phyloP scores from a whole-genome alignment of 2,329 filamentous ascomycete species.

The Calonectria fujianensis region DNA sequence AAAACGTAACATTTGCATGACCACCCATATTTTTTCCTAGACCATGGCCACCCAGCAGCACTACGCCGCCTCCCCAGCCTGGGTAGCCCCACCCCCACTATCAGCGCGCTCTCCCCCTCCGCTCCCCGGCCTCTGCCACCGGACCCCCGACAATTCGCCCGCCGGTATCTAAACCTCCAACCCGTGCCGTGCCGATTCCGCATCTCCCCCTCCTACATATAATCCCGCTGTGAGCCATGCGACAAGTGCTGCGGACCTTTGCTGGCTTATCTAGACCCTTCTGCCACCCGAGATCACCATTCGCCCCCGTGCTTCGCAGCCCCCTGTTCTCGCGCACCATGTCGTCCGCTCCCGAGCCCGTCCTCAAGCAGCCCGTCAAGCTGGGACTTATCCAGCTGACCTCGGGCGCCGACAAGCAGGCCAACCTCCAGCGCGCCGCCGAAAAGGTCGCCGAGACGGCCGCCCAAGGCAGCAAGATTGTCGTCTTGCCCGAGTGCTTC shows the following conservation, averaged over 20 bases:
- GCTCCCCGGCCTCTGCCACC: conserved; percentile 30
- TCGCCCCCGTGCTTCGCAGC: conserved; percentile 47
- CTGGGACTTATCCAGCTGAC: conserved; percentile 89
- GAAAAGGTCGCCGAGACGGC: conserved; percentile 89
- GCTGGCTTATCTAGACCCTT: conserved; percentile 41
- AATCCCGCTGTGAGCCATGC: conserved; percentile 45
- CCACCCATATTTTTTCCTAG: not conserved
- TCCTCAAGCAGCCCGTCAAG: conserved; percentile 86
- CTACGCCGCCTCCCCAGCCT: conserved; percentile 1
- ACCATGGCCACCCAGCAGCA: not conserved
- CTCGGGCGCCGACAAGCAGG: conserved; percentile 86
- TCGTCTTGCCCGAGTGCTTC: conserved; percentile 98
- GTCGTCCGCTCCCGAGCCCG: conserved; percentile 57
- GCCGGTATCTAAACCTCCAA: conserved; percentile 30
- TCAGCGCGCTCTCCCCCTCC: conserved; percentile 4
- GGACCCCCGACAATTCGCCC: conserved; percentile 26
- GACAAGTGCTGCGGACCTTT: conserved; percentile 42
- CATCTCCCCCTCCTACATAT: conserved; percentile 27
- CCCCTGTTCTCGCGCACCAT: conserved; percentile 58
- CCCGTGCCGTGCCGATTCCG: conserved; percentile 30
- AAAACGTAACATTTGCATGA: conserved; percentile 18
- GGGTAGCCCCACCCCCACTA: conserved; percentile 41
- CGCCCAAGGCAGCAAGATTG: conserved; percentile 83
- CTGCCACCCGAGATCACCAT: conserved; percentile 35
- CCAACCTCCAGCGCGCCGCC: conserved; percentile 88